These are phyloP conservation scores for Lentinula edodes DNA, from an alignment of 768 basidiomycete species.

Conservation along the genomic window DNA sequence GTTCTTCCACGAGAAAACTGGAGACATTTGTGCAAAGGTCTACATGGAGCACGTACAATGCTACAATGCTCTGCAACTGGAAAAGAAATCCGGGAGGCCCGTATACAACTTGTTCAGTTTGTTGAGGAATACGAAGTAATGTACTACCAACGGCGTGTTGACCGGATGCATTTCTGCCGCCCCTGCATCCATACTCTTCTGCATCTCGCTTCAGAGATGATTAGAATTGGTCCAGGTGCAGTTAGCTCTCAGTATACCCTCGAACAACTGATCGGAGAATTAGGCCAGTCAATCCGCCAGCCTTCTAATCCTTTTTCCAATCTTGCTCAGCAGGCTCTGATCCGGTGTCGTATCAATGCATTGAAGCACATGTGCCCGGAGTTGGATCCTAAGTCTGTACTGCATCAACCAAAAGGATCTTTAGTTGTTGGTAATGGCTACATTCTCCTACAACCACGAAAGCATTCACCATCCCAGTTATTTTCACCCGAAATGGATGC, in stretches of 20 bases:
- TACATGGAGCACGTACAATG: constrained; percentile 16
- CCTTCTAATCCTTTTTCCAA: constrained; percentile 14
- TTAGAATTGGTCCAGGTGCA: constrained; percentile 12
- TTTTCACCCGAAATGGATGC: too few species aligned
- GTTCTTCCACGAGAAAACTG: constrained; percentile 16
- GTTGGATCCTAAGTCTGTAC: not conserved
- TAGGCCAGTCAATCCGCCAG: constrained; percentile 8
- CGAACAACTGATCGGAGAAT: constrained; percentile 11
- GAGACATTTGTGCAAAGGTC: constrained; percentile 19
- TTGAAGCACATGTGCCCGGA: constrained; percentile 13
- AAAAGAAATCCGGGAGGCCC: constrained; percentile 12
- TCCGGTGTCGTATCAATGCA: constrained; percentile 10
- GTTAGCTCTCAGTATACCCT: constrained; percentile 16
- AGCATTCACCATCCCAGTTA: too few species aligned
- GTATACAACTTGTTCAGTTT: constrained; percentile 16
- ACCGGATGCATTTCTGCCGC: constrained; percentile 23
- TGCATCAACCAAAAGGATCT: too few species aligned
- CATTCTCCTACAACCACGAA: too few species aligned
- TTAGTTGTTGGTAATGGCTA: too few species aligned
- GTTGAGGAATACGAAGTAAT: constrained; percentile 21
- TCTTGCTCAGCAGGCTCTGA: constrained; percentile 8
- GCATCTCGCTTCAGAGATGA: constrained; percentile 20
- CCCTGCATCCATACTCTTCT: constrained; percentile 19
- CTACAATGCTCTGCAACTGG: constrained; percentile 12
- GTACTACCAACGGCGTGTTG: constrained; percentile 17